A percentile compares a stretch with the other conserved stretches of the same genome.
Evolutionary conservation across 306 rosid species (phyloP).

Genomic region (Castanea sativa): DNA sequence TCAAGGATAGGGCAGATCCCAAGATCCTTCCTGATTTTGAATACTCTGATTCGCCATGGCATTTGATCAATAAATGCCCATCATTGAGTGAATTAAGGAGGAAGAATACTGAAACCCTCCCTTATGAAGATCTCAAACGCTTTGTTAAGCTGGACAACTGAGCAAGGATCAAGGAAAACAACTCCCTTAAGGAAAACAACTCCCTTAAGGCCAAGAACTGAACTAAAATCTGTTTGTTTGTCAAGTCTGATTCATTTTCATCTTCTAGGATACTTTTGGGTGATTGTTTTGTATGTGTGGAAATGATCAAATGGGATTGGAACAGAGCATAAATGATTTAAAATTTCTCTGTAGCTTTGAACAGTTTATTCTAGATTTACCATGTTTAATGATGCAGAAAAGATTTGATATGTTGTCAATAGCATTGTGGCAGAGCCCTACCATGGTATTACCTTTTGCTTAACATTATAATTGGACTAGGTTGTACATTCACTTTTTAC

Average conservation of each 20-base stretch:
- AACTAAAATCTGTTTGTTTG: conserved; percentile 13
- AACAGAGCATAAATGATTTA: conserved; percentile 14
- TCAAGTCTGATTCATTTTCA: conserved; percentile 10
- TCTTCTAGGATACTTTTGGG: conserved; percentile 27
- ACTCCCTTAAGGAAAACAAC: conserved; percentile 86
- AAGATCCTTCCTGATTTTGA: conserved; percentile 73
- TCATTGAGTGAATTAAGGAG: conserved; percentile 73
- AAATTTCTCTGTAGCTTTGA: conserved; percentile 5
- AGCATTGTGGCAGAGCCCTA: neutral
- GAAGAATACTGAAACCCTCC: conserved; percentile 54
- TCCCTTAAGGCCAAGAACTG: conserved; percentile 66
- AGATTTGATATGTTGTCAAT: conserved; percentile 1
- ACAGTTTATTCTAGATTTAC: neutral
- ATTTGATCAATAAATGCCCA: conserved; percentile 65
- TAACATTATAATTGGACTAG: conserved; percentile 8
- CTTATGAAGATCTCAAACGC: conserved; percentile 63
- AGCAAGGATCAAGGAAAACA: conserved; percentile 69
- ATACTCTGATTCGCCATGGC: conserved; percentile 85
- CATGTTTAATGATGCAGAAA: conserved; percentile 15
- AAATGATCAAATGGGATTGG: conserved; percentile 17
- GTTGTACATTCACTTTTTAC: neutral
- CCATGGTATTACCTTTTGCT: conserved; percentile 2
- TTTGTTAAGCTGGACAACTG: conserved; percentile 79
- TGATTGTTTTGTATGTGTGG: conserved; percentile 10
- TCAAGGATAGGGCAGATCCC: conserved; percentile 81